These are phyloP conservation scores for Quercus rubra DNA, from an alignment of 306 rosid species.

Conservation along the genomic window DNA sequence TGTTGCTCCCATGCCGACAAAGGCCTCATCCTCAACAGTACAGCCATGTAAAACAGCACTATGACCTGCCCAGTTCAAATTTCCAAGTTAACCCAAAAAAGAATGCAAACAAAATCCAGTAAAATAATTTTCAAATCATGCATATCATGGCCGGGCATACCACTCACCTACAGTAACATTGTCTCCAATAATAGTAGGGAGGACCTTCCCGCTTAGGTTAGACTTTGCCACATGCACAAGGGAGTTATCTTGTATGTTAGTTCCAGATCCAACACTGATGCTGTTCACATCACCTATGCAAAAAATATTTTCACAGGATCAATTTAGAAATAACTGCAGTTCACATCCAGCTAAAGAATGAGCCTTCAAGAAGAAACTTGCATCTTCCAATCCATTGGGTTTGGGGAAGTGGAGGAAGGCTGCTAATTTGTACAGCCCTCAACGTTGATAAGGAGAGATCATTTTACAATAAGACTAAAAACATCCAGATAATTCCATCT, in stretches of 20 bases:
- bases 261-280: slow-evolving; percentile 83
- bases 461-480: background rate
- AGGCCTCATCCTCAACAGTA: slow-evolving; percentile 89
- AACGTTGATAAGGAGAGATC: background rate
- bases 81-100: background rate
- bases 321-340: background rate
- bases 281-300: slow-evolving; percentile 82
- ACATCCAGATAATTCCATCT: background rate
- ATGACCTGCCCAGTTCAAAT: slow-evolving; percentile 54
- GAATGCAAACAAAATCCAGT: background rate
- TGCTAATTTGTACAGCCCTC: background rate
- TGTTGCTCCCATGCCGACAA: slow-evolving; percentile 91
- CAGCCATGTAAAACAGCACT: slow-evolving; percentile 92
- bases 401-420: slow-evolving; percentile 3
- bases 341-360: background rate
- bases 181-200: slow-evolving; percentile 81
- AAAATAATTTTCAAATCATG: background rate
- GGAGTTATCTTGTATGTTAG: slow-evolving; percentile 95
- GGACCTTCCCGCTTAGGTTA: slow-evolving; percentile 81
- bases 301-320: background rate
- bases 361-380: background rate
- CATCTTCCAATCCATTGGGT: slow-evolving; percentile 5
- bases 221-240: slow-evolving; percentile 93
- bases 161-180: slow-evolving; percentile 90
- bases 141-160: slow-evolving; percentile 3